phyloP scores from a whole-genome alignment of 495 filamentous ascomycete genomes.

The Trichoderma parareesei region DNA sequence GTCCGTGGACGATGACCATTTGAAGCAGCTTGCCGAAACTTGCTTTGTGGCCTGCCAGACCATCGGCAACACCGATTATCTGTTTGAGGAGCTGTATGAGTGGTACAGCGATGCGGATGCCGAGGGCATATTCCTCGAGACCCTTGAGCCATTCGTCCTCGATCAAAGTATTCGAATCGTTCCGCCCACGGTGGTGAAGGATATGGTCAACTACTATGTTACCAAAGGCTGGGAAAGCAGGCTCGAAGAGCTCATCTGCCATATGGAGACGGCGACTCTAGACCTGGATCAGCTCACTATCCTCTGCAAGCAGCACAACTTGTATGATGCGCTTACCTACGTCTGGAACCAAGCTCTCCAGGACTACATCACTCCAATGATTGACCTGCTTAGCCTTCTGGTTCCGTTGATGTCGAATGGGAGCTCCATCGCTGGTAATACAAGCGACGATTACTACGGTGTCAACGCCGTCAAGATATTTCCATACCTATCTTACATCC shows the following conservation, averaged over 20 bases:
- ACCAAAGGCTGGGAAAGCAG: slow-evolving; percentile 59
- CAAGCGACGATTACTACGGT: slow-evolving; percentile 42
- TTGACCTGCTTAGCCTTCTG: slow-evolving; percentile 72
- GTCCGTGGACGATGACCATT: slow-evolving; percentile 46
- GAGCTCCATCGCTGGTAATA: slow-evolving; percentile 29
- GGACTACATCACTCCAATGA: slow-evolving; percentile 85
- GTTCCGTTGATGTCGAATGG: slow-evolving; percentile 48
- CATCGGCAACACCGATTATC: slow-evolving; percentile 67
- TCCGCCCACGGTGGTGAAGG: slow-evolving; percentile 79
- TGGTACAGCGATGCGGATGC: slow-evolving; percentile 73
- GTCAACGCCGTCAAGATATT: slow-evolving; percentile 85
- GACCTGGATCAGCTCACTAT: slow-evolving; percentile 89
- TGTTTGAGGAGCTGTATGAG: slow-evolving; percentile 86
- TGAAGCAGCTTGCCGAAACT: slow-evolving; percentile 70
- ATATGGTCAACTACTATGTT: slow-evolving; percentile 72
- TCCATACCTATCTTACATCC: slow-evolving; percentile 85
- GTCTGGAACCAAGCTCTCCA: slow-evolving; percentile 87
- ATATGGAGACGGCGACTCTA: slow-evolving; percentile 81
- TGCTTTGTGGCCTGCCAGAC: slow-evolving; percentile 76
- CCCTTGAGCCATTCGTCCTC: slow-evolving; percentile 76
- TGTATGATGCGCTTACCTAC: slow-evolving; percentile 94
- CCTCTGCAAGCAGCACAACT: slow-evolving; percentile 79
- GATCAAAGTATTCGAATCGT: slow-evolving; percentile 65
- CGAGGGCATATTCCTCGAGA: slow-evolving; percentile 73
- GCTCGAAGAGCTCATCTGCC: slow-evolving; percentile 92